Evolutionary conservation across 169 alveolate species (phyloP).

Genomic region (Perkinsus chesapeaki): DNA sequence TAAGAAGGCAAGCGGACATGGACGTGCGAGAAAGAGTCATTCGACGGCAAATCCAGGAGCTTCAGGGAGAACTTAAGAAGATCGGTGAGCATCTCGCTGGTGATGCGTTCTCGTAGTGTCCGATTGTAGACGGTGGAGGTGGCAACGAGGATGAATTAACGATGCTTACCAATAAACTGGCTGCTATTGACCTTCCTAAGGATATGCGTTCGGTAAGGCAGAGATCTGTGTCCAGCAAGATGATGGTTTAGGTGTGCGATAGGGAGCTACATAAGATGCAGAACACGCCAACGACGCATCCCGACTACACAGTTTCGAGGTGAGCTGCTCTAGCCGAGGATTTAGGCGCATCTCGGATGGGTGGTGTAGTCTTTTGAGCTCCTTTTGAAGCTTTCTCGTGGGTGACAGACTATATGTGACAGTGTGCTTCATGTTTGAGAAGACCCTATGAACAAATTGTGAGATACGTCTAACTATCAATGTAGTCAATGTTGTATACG

Average conservation of each 20-base stretch:
- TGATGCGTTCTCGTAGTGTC: neutral
- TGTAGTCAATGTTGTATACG: too few species aligned
- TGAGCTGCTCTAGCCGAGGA: neutral
- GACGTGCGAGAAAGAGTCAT: neutral
- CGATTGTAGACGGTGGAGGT: neutral
- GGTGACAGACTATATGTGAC: too few species aligned
- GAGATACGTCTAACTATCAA: too few species aligned
- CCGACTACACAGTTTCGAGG: neutral
- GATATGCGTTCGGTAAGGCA: neutral
- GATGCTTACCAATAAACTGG: neutral
- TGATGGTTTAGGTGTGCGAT: neutral
- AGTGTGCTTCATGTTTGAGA: too few species aligned
- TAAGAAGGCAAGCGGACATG: neutral
- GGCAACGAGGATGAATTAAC: neutral
- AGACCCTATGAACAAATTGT: too few species aligned
- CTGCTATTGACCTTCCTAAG: neutral
- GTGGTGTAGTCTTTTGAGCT: neutral
- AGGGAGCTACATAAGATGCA: neutral
- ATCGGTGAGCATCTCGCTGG: neutral
- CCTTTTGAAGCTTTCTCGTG: neutral
- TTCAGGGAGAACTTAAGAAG: neutral
- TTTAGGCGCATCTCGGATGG: neutral
- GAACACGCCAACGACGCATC: neutral
- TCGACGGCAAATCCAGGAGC: neutral
- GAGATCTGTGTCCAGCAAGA: neutral